A percentile compares a stretch with the other conserved stretches of the same genome.
Evolutionary conservation across 257 asterid genomes (phyloP).

Genomic region (Galeopsis tetrahit): DNA sequence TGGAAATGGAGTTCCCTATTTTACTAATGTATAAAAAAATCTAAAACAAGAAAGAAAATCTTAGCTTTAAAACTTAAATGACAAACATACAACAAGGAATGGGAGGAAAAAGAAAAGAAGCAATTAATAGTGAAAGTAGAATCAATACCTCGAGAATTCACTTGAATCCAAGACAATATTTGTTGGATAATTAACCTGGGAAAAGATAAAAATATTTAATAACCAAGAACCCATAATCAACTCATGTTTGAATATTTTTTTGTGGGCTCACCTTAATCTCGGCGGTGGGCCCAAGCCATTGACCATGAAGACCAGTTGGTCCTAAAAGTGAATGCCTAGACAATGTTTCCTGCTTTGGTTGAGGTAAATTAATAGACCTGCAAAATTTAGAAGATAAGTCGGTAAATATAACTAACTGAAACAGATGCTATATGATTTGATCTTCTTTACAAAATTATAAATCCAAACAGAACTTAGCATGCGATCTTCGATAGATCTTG

Average conservation of each 20-base stretch:
- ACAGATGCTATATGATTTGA: constrained; percentile 12
- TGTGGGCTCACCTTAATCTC: constrained; percentile 64
- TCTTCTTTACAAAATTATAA: constrained; percentile 15
- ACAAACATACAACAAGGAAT: constrained; percentile 4
- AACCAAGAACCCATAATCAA: constrained; percentile 21
- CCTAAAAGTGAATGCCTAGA: constrained; percentile 90
- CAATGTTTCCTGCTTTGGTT: constrained; percentile 87
- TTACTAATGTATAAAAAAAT: not conserved
- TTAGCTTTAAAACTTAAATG: constrained; percentile 15
- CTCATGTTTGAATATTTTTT: constrained; percentile 13
- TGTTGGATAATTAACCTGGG: constrained; percentile 89
- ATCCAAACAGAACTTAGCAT: constrained; percentile 24
- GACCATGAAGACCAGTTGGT: constrained; percentile 89
- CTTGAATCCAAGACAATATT: constrained; percentile 51
- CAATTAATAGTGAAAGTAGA: constrained; percentile 30
- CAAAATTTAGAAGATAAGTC: constrained; percentile 33
- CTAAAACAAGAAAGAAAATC: constrained; percentile 4
- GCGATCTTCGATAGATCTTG: constrained; percentile 24
- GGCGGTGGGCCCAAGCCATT: constrained; percentile 71
- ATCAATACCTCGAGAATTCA: constrained; percentile 70
- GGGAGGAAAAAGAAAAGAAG: constrained; percentile 13
- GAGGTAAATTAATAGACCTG: constrained; percentile 82
- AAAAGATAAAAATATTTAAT: constrained; percentile 19
- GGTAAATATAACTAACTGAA: constrained; percentile 23
- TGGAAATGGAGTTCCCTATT: constrained; percentile 20